These are phyloP conservation scores for Podosphaera leucotricha DNA, from an alignment of 2,329 filamentous ascomycete genomes.

Conservation along the genomic window DNA sequence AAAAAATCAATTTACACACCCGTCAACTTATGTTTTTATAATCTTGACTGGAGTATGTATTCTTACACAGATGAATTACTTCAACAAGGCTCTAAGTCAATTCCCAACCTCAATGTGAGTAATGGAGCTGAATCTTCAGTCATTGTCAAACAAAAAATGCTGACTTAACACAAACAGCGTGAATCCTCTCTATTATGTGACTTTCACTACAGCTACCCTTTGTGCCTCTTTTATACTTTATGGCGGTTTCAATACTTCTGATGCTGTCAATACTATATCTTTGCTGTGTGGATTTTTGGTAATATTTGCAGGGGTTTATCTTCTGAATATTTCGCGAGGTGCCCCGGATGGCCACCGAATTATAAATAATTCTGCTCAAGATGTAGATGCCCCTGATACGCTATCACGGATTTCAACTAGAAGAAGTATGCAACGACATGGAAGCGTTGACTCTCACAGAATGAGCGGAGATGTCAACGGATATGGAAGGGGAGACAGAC, in stretches of 20 bases:
- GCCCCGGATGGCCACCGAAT: slow-evolving; percentile 61
- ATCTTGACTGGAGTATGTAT: slow-evolving; percentile 88
- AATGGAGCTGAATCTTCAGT: not conserved
- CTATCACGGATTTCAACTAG: slow-evolving; percentile 76
- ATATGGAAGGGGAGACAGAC: slow-evolving; percentile 39
- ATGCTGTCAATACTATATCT: slow-evolving; percentile 76
- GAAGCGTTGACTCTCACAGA: slow-evolving; percentile 39
- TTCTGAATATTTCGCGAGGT: slow-evolving; percentile 80
- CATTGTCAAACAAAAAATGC: slow-evolving; percentile 2
- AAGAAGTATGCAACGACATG: slow-evolving; percentile 72
- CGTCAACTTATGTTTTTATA: slow-evolving; percentile 92
- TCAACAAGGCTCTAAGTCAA: slow-evolving; percentile 93
- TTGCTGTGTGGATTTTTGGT: slow-evolving; percentile 80
- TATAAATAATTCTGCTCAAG: slow-evolving; percentile 36
- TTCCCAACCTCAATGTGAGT: slow-evolving; percentile 93
- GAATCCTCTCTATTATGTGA: slow-evolving; percentile 76
- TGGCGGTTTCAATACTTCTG: slow-evolving; percentile 84
- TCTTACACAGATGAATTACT: slow-evolving; percentile 98
- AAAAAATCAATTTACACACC: slow-evolving; percentile 85
- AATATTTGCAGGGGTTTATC: slow-evolving; percentile 87
- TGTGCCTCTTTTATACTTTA: slow-evolving; percentile 92
- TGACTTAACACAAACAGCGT: slow-evolving; percentile 23
- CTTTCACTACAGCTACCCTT: slow-evolving; percentile 84
- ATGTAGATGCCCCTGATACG: slow-evolving; percentile 76
- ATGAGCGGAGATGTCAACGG: slow-evolving; percentile 37